Base-by-base conservation (phyloP, 2,329 filamentous ascomycete genomes). In the Pseudodiploospora longispora region DNA sequence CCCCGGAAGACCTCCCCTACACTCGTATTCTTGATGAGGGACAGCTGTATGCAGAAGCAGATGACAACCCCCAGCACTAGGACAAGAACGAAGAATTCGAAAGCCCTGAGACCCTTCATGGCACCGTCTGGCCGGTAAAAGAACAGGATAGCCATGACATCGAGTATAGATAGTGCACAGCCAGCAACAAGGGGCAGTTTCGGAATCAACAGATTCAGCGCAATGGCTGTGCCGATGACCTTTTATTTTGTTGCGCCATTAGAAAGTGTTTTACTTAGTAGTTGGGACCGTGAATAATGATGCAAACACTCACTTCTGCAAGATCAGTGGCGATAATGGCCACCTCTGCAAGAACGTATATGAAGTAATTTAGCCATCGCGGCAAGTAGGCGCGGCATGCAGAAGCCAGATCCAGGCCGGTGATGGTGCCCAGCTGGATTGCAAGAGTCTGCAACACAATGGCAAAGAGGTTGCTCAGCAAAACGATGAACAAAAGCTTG, bases 271-370 rank as follows among this genome's bases (percentile, higher is more conserved):
- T 19, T 19, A 19, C 19, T 19, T 19, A 3, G 19, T 19, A 19
- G 19, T 19, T 19, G 19, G 19, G 19, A 19, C 3, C 3, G 19
- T 19, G 19, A 19, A 19, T 19, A 19, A 19, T 12, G 32, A 34
- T 9, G 12, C 9, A 34, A 9, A 34, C 8, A 30, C 43, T 10
- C 43, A 59, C 56, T 52, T 85, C 82, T 45, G 82, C 82, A 50
- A 86, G 78, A 58, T 86, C 82, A 0, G 82, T 86, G 1, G 82
- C 82, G 42, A 86, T 79, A 46, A 86, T 86, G 47, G 82, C 81
- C 4, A 73, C 64, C 59, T 86, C 82, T 2, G 81, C 76, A 50
- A 86, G 66, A 19, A 71, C 59, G 54, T 85, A 86, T 3, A 86
- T 65, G 12, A 69, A 55, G 37, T 75, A 71, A 49, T 80, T 83